These are phyloP conservation scores for Trichaptum fuscoviolaceum DNA, from an alignment of 768 basidiomycete species.

Conservation along the genomic window DNA sequence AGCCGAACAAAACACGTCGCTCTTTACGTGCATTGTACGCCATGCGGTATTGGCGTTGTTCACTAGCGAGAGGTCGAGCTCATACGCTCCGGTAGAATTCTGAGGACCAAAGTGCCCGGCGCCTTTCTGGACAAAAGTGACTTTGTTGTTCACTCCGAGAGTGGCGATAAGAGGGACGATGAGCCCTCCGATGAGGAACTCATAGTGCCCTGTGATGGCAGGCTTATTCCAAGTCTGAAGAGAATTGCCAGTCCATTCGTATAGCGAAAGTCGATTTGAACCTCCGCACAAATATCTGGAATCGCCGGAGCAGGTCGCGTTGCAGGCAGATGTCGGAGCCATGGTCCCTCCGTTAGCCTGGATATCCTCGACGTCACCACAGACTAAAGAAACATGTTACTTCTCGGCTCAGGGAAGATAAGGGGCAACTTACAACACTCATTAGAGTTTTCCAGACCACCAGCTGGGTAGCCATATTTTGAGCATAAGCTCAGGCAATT, in stretches of 20 bases:
- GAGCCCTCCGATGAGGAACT: constrained; percentile 56
- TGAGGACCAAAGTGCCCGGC: constrained; percentile 42
- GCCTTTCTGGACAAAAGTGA: constrained; percentile 70
- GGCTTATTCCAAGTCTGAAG: constrained; percentile 65
- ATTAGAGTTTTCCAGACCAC: constrained; percentile 62
- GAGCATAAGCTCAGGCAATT: constrained; percentile 67
- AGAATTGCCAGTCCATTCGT: constrained; percentile 41
- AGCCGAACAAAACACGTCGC: constrained; percentile 78
- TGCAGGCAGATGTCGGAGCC: constrained; percentile 34
- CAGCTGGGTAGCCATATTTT: constrained; percentile 64
- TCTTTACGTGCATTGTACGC: constrained; percentile 72
- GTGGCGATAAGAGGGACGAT: constrained; percentile 72
- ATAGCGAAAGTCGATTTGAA: constrained; percentile 47
- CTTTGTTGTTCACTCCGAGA: constrained; percentile 75
- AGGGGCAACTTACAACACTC: constrained; percentile 62
- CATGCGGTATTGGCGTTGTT: constrained; percentile 44
- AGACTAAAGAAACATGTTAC: constrained; percentile 39
- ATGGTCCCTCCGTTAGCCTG: constrained; percentile 26
- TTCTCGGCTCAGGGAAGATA: not conserved
- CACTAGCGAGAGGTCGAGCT: constrained; percentile 60
- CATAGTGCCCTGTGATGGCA: constrained; percentile 58
- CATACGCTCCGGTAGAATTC: constrained; percentile 76
- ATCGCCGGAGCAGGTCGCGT: constrained; percentile 61
- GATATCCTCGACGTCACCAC: constrained; percentile 62
- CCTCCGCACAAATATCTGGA: constrained; percentile 65